Percentiles rank a stretch among this genome's conserved stretches.
These are phyloP conservation scores for Pseudopyrenochaeta lycopersici DNA, from an alignment of 2,329 filamentous ascomycete species.

Conservation along the genomic window DNA sequence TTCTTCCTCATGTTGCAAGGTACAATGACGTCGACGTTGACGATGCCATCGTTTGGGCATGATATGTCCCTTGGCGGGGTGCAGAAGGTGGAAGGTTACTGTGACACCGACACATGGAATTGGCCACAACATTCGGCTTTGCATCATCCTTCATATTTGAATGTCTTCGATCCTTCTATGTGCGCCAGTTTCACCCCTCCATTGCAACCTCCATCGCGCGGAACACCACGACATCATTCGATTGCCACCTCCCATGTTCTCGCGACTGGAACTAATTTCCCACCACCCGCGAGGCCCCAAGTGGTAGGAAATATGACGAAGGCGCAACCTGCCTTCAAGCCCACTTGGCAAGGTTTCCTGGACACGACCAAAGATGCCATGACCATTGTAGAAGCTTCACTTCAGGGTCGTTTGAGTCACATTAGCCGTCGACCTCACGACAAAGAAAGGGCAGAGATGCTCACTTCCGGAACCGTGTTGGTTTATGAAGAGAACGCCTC, in stretches of 20 bases:
- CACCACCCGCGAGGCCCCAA: slow-evolving; percentile 40
- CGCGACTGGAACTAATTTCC: slow-evolving; percentile 33
- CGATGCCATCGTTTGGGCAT: slow-evolving; percentile 48
- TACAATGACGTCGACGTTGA: slow-evolving; percentile 43
- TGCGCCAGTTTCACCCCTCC: slow-evolving; percentile 36
- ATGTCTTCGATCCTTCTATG: slow-evolving; percentile 42
- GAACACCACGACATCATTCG: slow-evolving; percentile 40
- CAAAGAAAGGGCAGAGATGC: slow-evolving; percentile 77
- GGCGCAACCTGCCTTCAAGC: slow-evolving; percentile 59
- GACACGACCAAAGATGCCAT: slow-evolving; percentile 78
- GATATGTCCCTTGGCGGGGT: slow-evolving; percentile 41
- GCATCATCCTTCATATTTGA: slow-evolving; percentile 32
- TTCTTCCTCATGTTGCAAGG: slow-evolving; percentile 48
- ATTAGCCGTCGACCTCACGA: slow-evolving; percentile 87
- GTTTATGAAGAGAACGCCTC: slow-evolving; percentile 92
- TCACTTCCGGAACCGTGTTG: slow-evolving; percentile 85
- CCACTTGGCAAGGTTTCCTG: slow-evolving; percentile 74
- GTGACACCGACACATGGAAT: slow-evolving; percentile 40
- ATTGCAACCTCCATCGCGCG: slow-evolving; percentile 28
- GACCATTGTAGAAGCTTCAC: slow-evolving; percentile 80
- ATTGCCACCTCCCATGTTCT: slow-evolving; percentile 40
- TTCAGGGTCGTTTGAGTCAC: slow-evolving; percentile 75
- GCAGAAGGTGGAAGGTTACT: slow-evolving; percentile 46
- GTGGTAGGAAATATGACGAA: slow-evolving; percentile 42
- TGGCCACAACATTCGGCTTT: slow-evolving; percentile 39